Conservation (phyloP, 2,329 filamentous ascomycete genomes). For the Westerdykella sp. region DNA sequence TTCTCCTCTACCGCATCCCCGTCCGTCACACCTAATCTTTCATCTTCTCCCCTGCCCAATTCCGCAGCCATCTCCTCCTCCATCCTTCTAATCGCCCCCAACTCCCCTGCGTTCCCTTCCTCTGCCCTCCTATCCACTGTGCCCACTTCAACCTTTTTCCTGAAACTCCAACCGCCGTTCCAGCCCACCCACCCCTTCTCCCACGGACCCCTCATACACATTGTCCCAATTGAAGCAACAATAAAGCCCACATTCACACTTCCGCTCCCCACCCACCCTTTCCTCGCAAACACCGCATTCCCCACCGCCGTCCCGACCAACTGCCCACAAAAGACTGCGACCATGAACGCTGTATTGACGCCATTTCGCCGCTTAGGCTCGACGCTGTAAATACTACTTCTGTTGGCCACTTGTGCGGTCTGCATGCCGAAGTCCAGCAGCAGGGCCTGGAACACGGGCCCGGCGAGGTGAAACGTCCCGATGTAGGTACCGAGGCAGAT, state of each 20-base stretch:
- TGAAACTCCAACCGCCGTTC: conserved; percentile 51
- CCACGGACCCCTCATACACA: conserved; percentile 48
- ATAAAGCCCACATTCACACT: conserved; percentile 53
- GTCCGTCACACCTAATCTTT: not conserved
- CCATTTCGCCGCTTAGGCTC: conserved; percentile 66
- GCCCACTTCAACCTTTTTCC: conserved; percentile 34
- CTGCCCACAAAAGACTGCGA: conserved; percentile 68
- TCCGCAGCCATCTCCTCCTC: not conserved
- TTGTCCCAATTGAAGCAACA: conserved; percentile 43
- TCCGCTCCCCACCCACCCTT: conserved; percentile 53
- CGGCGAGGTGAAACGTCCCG: conserved; percentile 60
- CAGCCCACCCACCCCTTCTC: conserved; percentile 56
- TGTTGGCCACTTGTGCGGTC: conserved; percentile 67
- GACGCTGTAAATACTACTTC: conserved; percentile 63
- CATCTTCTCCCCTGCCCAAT: not conserved
- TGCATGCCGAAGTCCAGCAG: conserved; percentile 67
- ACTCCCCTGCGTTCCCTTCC: not conserved
- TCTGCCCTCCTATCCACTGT: conserved; percentile 33
- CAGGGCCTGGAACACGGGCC: conserved; percentile 66
- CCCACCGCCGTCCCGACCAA: conserved; percentile 56
- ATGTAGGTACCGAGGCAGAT: conserved; percentile 63
- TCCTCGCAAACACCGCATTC: conserved; percentile 50
- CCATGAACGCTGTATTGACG: conserved; percentile 79
- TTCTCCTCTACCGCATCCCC: not conserved
- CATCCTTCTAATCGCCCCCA: not conserved